Evolutionary conservation across 352 stramenopile genomes (phyloP).

Genomic region (Blastocystis sp.): DNA sequence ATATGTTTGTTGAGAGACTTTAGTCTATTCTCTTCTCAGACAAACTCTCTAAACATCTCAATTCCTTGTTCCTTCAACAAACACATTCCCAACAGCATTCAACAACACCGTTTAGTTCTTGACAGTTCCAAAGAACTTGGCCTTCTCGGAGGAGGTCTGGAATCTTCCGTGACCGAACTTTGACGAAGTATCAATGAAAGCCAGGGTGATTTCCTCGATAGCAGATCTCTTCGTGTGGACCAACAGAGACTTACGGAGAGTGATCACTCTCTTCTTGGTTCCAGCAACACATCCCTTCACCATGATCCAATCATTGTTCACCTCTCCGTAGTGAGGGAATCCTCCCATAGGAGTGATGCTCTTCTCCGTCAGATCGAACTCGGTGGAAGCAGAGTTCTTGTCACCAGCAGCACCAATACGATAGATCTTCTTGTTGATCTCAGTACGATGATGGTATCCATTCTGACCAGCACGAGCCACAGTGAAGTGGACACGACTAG

Average conservation of each 20-base stretch:
- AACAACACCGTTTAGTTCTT: slow-evolving; percentile 41
- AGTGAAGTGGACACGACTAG: slow-evolving; percentile 93
- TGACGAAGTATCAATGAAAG: slow-evolving; percentile 92
- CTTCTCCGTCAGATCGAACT: slow-evolving; percentile 99
- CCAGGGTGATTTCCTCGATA: slow-evolving; percentile 91
- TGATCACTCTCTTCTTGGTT: slow-evolving; percentile 97
- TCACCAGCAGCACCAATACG: slow-evolving; percentile 87
- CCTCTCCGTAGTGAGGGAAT: slow-evolving; percentile 98
- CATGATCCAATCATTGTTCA: slow-evolving; percentile 99
- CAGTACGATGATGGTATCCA: slow-evolving; percentile 99
- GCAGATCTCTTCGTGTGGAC: slow-evolving; percentile 93
- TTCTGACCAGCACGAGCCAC: slow-evolving; percentile 98
- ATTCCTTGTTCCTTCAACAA: neutral
- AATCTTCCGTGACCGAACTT: slow-evolving; percentile 99
- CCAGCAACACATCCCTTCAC: slow-evolving; percentile 96
- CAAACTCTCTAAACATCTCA: too few species aligned
- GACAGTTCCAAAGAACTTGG: slow-evolving; percentile 50
- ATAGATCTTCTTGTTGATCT: slow-evolving; percentile 99
- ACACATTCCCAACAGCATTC: neutral
- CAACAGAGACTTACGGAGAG: slow-evolving; percentile 95
- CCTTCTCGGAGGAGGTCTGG: slow-evolving; percentile 80
- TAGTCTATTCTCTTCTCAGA: too few species aligned
- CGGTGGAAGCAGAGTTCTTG: slow-evolving; percentile 89
- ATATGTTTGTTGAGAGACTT: slow-evolving; percentile 2
- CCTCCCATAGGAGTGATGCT: slow-evolving; percentile 97